Percentiles rank a stretch among this genome's conserved stretches.
Evolutionary conservation across 2,329 filamentous ascomycete species (phyloP).

Genomic region (Aspergillus puulaauensis): DNA sequence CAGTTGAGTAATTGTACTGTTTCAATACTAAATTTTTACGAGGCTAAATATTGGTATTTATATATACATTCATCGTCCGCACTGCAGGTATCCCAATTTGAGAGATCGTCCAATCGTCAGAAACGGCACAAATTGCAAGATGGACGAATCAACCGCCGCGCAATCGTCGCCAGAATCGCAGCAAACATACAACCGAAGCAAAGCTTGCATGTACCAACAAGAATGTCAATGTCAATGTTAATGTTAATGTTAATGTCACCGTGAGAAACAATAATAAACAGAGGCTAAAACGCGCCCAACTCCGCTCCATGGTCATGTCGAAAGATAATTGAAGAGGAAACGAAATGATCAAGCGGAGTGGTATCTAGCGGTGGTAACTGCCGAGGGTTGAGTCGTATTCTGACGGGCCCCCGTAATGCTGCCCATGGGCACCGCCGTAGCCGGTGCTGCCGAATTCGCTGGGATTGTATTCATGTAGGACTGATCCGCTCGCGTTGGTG

Average conservation of each 20-base stretch:
- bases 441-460: conserved; percentile 32
- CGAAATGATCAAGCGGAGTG: conserved; percentile 12
- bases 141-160: conserved; percentile 5
- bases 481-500: conserved; percentile 31
- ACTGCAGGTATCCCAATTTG: conserved; percentile 6
- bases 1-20: too few relatives aligned
- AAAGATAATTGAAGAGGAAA: conserved; percentile 17
- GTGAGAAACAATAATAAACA: conserved; percentile 21
- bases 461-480: conserved; percentile 43
- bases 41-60: conserved; percentile 2
- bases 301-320: conserved; percentile 32
- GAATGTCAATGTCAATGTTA: background rate
- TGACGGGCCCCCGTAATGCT: conserved; percentile 28
- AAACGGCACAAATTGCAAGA: background rate
- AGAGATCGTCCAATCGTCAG: conserved; percentile 20
- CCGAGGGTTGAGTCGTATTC: conserved; percentile 23
- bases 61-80: conserved; percentile 9
- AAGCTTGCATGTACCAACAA: conserved; percentile 6
- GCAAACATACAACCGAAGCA: conserved; percentile 4
- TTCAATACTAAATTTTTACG: background rate
- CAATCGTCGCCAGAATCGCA: conserved; percentile 2
- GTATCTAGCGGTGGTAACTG: conserved; percentile 24
- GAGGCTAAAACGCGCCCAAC: conserved; percentile 30
- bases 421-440: conserved; percentile 42
- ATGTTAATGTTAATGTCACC: background rate